Evolutionary conservation across 2,329 filamentous ascomycete species (phyloP), one percentile per base, ranked within the genome.

Genomic region (Diaporthe citriasiana): DNA sequence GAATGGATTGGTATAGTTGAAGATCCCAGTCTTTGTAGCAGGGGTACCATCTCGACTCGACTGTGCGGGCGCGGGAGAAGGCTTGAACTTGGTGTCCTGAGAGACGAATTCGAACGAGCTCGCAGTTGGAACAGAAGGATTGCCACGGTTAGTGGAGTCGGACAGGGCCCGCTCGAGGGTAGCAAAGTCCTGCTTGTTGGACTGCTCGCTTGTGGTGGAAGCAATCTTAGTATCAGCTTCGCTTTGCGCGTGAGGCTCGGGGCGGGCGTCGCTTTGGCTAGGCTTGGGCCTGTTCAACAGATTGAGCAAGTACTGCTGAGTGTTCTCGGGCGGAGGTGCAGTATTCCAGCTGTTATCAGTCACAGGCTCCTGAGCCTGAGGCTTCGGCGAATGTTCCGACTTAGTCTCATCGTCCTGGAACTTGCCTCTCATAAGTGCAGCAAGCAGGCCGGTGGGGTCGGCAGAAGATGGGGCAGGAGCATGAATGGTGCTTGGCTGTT

Each of bases 261-360:
- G 53, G 80, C 75, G 85, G 69, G 84, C 84, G 60, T 91, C 89
- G 63, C 84, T 86, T 81, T 92, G 90, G 73, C 87, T 86, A 17
- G 91, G 90, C 84, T 93, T 95, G 70, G 93, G 92, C 65, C 93
- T 92, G 80, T 95, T 97, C 76, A 99, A 89, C 74, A 98, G 87
- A 78, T 94, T 93, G 76, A 98, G 90, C 63, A 99, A 87, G 80
- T 97, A 94, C 76, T 96, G 92, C 82, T 97, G 94, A 6, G 95
- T 94, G 82, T 95, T 93, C 60, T 91, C 88, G 30, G 89, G 84
- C 70, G 90, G 89, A 56, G 89, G 85, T 45, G 85, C 85, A 35
- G 85, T 83, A 76, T 83, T 85, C 83, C 88, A 89, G 51, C 79
- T 77, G 47, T 83, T 78, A 53, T 78, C 65, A 55, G 79, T 59